These are phyloP conservation scores for Olyra latifolia DNA, from an alignment of 176 grass and related monocot genomes.

Conservation along the genomic window DNA sequence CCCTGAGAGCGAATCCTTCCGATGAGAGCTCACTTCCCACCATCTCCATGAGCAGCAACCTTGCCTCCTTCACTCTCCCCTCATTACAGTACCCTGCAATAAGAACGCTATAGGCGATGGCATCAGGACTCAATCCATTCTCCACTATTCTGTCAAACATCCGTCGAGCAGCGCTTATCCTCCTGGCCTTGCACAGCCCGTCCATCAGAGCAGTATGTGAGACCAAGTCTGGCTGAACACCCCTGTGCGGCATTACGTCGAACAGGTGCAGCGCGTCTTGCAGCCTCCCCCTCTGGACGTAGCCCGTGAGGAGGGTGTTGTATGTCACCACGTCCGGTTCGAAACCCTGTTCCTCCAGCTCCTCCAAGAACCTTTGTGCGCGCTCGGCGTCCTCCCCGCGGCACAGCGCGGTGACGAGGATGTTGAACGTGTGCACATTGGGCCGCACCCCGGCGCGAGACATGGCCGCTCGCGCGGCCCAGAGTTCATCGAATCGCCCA, in stretches of 20 bases:
- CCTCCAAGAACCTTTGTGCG: conserved; percentile 68
- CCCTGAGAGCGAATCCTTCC: conserved; percentile 39
- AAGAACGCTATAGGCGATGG: conserved; percentile 62
- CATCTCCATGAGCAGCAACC: conserved; percentile 68
- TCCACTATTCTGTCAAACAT: conserved; percentile 73
- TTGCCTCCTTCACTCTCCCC: conserved; percentile 58
- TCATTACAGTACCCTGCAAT: conserved; percentile 67
- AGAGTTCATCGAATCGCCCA: conserved; percentile 48
- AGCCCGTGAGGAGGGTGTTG: conserved; percentile 73
- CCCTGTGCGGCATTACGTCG: conserved; percentile 67
- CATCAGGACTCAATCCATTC: conserved; percentile 59
- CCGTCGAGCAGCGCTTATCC: conserved; percentile 48
- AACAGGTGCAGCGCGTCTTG: conserved; percentile 66
- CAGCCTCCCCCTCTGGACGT: conserved; percentile 62
- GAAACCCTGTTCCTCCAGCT: conserved; percentile 88
- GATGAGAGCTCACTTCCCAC: conserved; percentile 43
- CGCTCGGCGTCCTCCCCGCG: conserved; percentile 51
- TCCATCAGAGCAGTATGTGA: conserved; percentile 77
- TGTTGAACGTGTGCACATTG: conserved; percentile 82
- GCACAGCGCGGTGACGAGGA: conserved; percentile 73
- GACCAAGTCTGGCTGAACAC: conserved; percentile 62
- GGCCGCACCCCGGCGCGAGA: conserved; percentile 35
- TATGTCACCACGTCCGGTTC: conserved; percentile 89
- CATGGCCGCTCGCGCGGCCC: conserved; percentile 62
- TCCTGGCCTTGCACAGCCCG: conserved; percentile 55